Percentiles rank a stretch among this genome's conserved stretches.
Evolutionary conservation across 139 green algal genomes (phyloP).

Genomic region (Picocystis salinarum): DNA sequence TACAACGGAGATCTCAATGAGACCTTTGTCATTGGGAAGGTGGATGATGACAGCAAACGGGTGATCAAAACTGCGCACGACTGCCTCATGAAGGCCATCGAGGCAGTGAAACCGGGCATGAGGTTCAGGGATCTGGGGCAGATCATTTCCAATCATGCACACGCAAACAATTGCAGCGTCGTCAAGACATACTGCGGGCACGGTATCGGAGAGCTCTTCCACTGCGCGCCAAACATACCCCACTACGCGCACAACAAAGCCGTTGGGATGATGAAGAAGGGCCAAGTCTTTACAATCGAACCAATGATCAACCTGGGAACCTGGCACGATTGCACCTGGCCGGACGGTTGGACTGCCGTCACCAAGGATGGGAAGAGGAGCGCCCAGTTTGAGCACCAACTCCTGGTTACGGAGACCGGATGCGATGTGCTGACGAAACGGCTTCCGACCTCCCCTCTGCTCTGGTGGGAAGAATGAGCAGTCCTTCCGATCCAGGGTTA

Average conservation of each 20-base stretch:
- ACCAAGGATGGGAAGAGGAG: constrained; percentile 69
- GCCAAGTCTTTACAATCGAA: constrained; percentile 88
- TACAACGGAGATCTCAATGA: constrained; percentile 95
- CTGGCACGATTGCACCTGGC: constrained; percentile 69
- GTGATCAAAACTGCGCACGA: constrained; percentile 54
- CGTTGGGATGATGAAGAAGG: constrained; percentile 69
- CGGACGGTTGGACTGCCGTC: constrained; percentile 84
- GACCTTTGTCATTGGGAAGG: constrained; percentile 65
- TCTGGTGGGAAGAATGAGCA: too few relatives aligned
- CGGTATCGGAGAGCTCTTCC: constrained; percentile 89
- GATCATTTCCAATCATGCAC: constrained; percentile 41
- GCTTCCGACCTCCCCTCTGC: constrained; percentile 43
- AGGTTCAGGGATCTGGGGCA: constrained; percentile 80
- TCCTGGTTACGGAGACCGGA: constrained; percentile 64
- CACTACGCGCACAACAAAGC: constrained; percentile 75
- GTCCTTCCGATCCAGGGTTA: too few relatives aligned
- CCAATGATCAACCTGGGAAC: constrained; percentile 86
- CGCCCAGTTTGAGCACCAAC: constrained; percentile 84
- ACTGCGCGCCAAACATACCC: constrained; percentile 90
- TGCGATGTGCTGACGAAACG: constrained; percentile 62
- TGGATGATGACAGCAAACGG: constrained; percentile 41
- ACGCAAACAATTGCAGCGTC: constrained; percentile 20
- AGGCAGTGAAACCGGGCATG: constrained; percentile 50
- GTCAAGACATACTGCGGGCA: constrained; percentile 92
- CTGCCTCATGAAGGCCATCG: constrained; percentile 67